Evolutionary conservation across 306 rosid species (phyloP), one percentile per base, ranked within the genome.

Genomic region (Trifolium subterraneum): DNA sequence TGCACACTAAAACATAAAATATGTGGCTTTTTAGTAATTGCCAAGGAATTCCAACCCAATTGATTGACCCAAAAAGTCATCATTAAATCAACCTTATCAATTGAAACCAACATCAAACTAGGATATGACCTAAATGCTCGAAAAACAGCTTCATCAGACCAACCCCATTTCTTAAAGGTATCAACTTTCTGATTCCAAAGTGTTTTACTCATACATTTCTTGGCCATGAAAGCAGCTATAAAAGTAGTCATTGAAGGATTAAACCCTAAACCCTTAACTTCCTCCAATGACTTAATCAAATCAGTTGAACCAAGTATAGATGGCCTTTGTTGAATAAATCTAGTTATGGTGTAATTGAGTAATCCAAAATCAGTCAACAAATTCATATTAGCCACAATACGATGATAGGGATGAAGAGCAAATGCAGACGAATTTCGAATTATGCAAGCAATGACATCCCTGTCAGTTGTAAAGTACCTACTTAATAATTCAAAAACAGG

Each of bases 81-180:
- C 33, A 5, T 6, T 1, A 29, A 29, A 29, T 29, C 4, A 29
- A 29, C 1, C 33, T 29, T 29, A 29, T 29, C 33, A 4, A 29
- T 4, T 4, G 33, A 29, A 29, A 5, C 33, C 6, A 29, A 29
- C 33, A 29, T 4, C 4, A 27, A 4, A 27, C 5, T 4, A 27
- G 31, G 31, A 3, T 3, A 0, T 3, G 31, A 3, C 31, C 31
- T 27, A 70, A 86, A 87, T 1, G 83, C 86, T 7, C 44, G 7
- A 9, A 14, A 8, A 83, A 67, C 6, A 45, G 35, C 87, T 5
- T 86, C 82, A 23, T 88, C 89, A 7, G 82, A 63, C 79, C 73
- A 90, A 16, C 96, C 96, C 90, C 89, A 90, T 9, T 31, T 79
- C 77, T 68, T 84, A 48, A 41, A 84, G 55, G 42, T 36, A 10